Conservation (phyloP, 148 eudicot genomes). For the Fallopia convolvulus region DNA sequence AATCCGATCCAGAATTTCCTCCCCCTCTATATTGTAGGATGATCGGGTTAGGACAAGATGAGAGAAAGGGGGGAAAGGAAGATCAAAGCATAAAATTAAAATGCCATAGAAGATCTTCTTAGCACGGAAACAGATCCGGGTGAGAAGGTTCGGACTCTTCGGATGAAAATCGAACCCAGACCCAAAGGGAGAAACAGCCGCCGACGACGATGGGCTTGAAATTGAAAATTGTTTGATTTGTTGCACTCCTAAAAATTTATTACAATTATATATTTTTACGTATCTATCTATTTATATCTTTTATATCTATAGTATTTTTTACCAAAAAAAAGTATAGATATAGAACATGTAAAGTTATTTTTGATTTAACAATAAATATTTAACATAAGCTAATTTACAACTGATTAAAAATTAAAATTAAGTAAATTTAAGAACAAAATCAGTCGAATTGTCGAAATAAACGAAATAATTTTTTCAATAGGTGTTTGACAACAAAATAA, state of each 20-base stretch:
- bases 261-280: not conserved
- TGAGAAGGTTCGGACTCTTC: slow-evolving; percentile 2
- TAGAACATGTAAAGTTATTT: too few species aligned
- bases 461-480: too few species aligned
- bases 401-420: too few species aligned
- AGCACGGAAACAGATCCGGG: not conserved
- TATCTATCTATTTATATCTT: not conserved
- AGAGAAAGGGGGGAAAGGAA: slow-evolving; percentile 1
- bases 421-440: too few species aligned
- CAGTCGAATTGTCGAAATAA: too few species aligned
- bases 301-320: not conserved
- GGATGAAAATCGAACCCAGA: slow-evolving; percentile 6
- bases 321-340: too few species aligned
- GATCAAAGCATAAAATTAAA: not conserved
- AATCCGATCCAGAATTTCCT: slow-evolving; percentile 5
- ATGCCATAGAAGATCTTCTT: slow-evolving; percentile 3
- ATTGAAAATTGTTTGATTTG: not conserved
- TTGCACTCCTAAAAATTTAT: not conserved
- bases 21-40: not conserved
- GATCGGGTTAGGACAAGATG: slow-evolving; percentile 5
- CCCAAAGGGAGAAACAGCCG: not conserved
- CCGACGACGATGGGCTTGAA: slow-evolving; percentile 2
- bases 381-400: too few species aligned
- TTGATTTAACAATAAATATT: too few species aligned
- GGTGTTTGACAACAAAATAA: too few species aligned